phyloP scores from a whole-genome alignment of 2,329 filamentous ascomycete genomes.

The Alternaria tenuissima region DNA sequence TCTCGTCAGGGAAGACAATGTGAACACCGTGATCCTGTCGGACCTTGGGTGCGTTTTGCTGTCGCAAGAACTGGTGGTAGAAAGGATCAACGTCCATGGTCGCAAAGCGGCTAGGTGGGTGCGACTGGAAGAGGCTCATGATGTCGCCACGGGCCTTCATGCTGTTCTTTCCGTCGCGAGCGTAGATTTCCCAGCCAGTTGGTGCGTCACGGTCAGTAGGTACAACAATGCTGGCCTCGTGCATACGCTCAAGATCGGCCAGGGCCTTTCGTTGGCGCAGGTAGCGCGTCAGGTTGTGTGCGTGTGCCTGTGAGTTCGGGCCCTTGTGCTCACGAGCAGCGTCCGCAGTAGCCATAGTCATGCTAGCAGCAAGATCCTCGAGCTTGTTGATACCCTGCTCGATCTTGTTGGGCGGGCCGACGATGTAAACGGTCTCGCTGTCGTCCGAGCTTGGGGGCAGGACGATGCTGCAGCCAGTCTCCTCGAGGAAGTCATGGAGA shows the following conservation, averaged over 20 bases:
- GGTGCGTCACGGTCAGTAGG: constrained; percentile 73
- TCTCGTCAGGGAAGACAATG: constrained; percentile 72
- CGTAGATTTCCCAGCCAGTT: constrained; percentile 87
- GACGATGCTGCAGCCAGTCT: constrained; percentile 90
- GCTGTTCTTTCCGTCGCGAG: constrained; percentile 82
- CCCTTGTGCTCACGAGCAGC: constrained; percentile 81
- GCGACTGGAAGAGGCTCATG: constrained; percentile 74
- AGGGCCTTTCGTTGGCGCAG: constrained; percentile 83
- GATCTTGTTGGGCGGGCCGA: constrained; percentile 79
- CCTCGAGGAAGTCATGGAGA: constrained; percentile 83
- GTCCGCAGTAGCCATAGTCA: constrained; percentile 85
- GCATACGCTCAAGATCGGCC: constrained; percentile 78
- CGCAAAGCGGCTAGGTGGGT: constrained; percentile 76
- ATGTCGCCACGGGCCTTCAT: constrained; percentile 79
- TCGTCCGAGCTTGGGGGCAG: constrained; percentile 78
- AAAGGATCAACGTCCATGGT: constrained; percentile 77
- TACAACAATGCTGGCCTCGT: constrained; percentile 87
- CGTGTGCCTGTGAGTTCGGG: constrained; percentile 77
- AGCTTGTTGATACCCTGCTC: constrained; percentile 80
- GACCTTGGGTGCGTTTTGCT: constrained; percentile 69
- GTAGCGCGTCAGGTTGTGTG: constrained; percentile 86
- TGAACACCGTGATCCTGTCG: constrained; percentile 76
- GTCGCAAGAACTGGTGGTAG: constrained; percentile 76
- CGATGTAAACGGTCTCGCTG: constrained; percentile 83
- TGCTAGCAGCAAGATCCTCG: constrained; percentile 85